Percentiles rank a stretch among this genome's conserved stretches.
Evolutionary conservation across 192 early-diverging fungal species (phyloP).

Genomic region (Coemansia sp.): DNA sequence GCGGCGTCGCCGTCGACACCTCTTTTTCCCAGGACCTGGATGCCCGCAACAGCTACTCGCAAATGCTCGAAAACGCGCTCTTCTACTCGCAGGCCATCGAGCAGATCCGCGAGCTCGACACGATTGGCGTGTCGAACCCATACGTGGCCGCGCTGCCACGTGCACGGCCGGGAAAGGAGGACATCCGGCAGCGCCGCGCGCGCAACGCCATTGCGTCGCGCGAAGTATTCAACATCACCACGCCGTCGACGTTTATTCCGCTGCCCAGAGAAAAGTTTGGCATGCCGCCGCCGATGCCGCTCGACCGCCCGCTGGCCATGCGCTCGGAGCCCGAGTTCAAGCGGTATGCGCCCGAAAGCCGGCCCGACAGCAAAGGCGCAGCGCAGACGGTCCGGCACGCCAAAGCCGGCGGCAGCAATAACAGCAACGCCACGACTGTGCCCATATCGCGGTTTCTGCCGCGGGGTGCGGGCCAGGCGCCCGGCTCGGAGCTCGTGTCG

Average conservation of each 20-base stretch:
- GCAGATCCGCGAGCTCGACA: constrained; percentile 37
- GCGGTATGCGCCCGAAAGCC: not conserved
- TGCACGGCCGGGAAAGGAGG: constrained; percentile 37
- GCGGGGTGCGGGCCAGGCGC: not conserved
- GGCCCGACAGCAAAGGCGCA: constrained; percentile 1
- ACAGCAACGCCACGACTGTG: constrained; percentile 3
- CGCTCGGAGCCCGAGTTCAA: constrained; percentile 40
- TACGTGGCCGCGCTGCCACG: constrained; percentile 24
- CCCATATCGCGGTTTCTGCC: constrained; percentile 22
- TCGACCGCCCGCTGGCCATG: constrained; percentile 22
- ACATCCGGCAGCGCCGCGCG: constrained; percentile 41
- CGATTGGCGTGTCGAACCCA: constrained; percentile 12
- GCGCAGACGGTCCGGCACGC: not conserved
- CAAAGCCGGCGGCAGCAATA: not conserved
- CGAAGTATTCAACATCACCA: constrained; percentile 37
- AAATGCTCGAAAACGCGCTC: constrained; percentile 46
- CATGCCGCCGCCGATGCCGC: not conserved
- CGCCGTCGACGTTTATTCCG: constrained; percentile 29
- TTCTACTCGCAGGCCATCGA: constrained; percentile 46
- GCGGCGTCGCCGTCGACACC: not conserved
- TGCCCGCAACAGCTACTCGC: constrained; percentile 34
- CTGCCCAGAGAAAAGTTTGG: constrained; percentile 5
- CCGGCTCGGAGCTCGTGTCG: not conserved
- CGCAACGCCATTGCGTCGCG: constrained; percentile 44
- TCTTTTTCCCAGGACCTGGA: constrained; percentile 1